Evolutionary conservation across 2,329 filamentous ascomycete genomes (phyloP).

Genomic region (Neurospora crassa): DNA sequence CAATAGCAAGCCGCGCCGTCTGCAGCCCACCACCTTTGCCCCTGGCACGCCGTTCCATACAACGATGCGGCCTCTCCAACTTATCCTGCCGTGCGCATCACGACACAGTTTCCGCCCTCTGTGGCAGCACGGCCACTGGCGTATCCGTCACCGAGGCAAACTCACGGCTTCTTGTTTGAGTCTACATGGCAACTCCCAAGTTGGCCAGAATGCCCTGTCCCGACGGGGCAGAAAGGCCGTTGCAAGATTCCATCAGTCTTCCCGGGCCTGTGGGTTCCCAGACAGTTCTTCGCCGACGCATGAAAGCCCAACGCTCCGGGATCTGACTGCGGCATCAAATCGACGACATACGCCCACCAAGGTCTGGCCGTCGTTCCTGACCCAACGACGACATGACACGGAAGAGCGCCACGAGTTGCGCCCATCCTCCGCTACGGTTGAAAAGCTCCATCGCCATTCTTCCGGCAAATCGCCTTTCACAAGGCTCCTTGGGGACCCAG

Average conservation of each 20-base stretch:
- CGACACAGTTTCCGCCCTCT: background rate
- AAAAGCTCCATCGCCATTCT: background rate
- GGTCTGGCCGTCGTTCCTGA: background rate
- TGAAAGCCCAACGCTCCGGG: conserved; percentile 6
- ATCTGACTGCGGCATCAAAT: background rate
- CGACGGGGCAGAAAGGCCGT: background rate
- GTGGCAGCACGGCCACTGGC: background rate
- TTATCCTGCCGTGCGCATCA: background rate
- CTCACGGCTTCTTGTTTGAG: background rate
- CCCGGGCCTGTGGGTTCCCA: background rate
- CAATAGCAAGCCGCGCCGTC: background rate
- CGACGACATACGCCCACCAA: background rate
- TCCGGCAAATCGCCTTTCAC: background rate
- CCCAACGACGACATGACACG: background rate
- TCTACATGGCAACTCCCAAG: background rate
- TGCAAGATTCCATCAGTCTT: background rate
- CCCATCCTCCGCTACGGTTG: background rate
- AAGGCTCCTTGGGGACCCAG: background rate
- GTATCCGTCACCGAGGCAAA: background rate
- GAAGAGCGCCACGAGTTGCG: background rate
- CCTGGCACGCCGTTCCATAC: background rate
- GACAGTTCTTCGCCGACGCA: conserved; percentile 6
- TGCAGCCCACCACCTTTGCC: background rate
- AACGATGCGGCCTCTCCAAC: background rate
- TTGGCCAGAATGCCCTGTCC: background rate